Conservation (phyloP, 257 asterid genomes). For the Ballota nigra region DNA sequence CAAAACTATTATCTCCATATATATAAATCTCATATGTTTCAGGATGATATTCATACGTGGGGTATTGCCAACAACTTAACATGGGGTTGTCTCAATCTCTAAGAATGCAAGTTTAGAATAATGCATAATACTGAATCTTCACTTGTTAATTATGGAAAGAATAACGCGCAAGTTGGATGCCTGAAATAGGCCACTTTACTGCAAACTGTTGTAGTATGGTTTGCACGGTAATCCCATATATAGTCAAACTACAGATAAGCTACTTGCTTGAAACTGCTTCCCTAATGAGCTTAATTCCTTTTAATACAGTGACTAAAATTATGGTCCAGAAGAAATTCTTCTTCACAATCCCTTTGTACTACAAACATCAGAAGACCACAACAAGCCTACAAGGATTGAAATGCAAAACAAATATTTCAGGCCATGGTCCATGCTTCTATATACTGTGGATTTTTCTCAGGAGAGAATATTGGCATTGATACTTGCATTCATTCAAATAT, state of each 20-base stretch:
- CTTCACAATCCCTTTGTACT: background rate
- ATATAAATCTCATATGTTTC: background rate
- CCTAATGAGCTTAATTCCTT: background rate
- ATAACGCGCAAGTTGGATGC: background rate
- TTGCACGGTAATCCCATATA: background rate
- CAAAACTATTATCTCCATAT: background rate
- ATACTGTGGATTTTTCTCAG: background rate
- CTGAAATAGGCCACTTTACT: background rate
- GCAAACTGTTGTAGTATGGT: background rate
- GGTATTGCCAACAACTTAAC: background rate
- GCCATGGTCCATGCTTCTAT: background rate
- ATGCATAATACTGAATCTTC: background rate
- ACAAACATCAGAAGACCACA: background rate
- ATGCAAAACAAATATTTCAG: background rate
- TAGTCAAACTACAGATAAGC: background rate
- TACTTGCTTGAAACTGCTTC: slow-evolving; percentile 5
- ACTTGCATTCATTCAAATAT: background rate
- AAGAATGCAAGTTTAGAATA: background rate
- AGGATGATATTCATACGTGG: background rate
- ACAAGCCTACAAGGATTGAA: background rate
- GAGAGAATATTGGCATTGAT: background rate
- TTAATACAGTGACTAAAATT: background rate
- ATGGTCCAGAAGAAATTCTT: background rate
- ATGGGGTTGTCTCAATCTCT: background rate
- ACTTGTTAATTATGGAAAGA: background rate